A percentile compares a stretch with the other conserved stretches of the same genome.
phyloP scores from a whole-genome alignment of 768 basidiomycete genomes.

The Paxillus rubicundulus region DNA sequence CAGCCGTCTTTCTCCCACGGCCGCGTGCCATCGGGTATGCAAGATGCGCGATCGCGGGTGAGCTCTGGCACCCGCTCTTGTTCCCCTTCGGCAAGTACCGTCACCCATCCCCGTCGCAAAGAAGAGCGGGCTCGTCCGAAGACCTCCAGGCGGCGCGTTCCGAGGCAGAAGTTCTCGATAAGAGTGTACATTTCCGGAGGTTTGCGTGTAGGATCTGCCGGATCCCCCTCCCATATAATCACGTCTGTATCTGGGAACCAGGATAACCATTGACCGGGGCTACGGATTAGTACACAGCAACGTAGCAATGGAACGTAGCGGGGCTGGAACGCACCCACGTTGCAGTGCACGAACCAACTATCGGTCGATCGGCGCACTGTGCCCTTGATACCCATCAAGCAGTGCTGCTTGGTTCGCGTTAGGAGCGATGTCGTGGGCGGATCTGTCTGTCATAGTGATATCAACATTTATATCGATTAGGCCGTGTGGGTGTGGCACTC shows the following conservation, averaged over 20 bases:
- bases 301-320: neutral
- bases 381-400: conserved; percentile 94
- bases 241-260: conserved; percentile 82
- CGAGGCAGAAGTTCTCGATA: conserved; percentile 97
- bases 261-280: conserved; percentile 6
- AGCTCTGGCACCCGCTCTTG: conserved; percentile 47
- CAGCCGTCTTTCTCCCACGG: conserved; percentile 63
- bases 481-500: conserved; percentile 26
- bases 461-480: neutral
- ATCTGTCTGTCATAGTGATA: conserved; percentile 55
- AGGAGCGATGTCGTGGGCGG: conserved; percentile 83
- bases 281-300: conserved; percentile 4
- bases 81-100: conserved; percentile 68
- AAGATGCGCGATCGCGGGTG: conserved; percentile 28
- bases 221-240: conserved; percentile 94
- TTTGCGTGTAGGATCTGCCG: conserved; percentile 76
- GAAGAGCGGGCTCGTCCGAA: conserved; percentile 71
- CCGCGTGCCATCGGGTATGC: conserved; percentile 27
- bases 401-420: conserved; percentile 92
- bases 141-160: conserved; percentile 85
- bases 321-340: conserved; percentile 66
- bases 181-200: conserved; percentile 96
- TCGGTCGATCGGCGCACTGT: conserved; percentile 94
- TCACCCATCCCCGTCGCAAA: conserved; percentile 88
- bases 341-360: conserved; percentile 97